phyloP scores from a whole-genome alignment of 2,329 filamentous ascomycete genomes.

The Apiospora hydei region DNA sequence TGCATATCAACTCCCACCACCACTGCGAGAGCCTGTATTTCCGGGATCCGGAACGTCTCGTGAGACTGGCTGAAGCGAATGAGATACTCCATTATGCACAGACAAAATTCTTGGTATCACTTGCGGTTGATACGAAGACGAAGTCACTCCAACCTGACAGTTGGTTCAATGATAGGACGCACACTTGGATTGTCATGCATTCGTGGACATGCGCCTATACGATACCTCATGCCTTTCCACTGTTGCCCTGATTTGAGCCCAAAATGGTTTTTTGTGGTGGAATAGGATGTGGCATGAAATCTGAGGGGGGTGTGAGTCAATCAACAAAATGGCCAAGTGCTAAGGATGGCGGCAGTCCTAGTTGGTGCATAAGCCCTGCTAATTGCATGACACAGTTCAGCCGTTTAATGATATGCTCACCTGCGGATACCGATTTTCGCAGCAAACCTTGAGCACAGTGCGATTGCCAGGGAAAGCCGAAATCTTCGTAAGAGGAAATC shows the following conservation, averaged over 20 bases:
- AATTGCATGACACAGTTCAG: constrained; percentile 24
- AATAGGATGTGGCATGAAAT: constrained; percentile 23
- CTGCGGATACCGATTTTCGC: not conserved
- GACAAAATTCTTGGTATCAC: not conserved
- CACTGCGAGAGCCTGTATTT: constrained; percentile 81
- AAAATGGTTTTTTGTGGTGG: constrained; percentile 22
- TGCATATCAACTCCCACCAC: constrained; percentile 72
- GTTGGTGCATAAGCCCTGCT: constrained; percentile 18
- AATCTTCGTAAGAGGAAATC: not conserved
- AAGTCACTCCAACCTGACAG: constrained; percentile 1
- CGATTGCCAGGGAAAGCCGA: not conserved
- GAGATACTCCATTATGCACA: constrained; percentile 72
- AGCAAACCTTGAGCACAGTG: not conserved
- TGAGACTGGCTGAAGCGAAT: constrained; percentile 90
- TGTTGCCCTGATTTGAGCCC: not conserved
- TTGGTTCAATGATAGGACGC: constrained; percentile 17
- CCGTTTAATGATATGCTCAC: not conserved
- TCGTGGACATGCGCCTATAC: not conserved
- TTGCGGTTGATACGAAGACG: constrained; percentile 21
- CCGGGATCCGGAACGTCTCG: constrained; percentile 87
- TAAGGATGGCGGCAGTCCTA: constrained; percentile 3
- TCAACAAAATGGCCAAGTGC: constrained; percentile 20
- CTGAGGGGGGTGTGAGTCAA: constrained; percentile 23
- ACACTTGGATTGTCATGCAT: not conserved
- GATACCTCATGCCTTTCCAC: constrained; percentile 12